phyloP scores from a whole-genome alignment of 148 eudicot species.

The Spergularia bocconei region DNA sequence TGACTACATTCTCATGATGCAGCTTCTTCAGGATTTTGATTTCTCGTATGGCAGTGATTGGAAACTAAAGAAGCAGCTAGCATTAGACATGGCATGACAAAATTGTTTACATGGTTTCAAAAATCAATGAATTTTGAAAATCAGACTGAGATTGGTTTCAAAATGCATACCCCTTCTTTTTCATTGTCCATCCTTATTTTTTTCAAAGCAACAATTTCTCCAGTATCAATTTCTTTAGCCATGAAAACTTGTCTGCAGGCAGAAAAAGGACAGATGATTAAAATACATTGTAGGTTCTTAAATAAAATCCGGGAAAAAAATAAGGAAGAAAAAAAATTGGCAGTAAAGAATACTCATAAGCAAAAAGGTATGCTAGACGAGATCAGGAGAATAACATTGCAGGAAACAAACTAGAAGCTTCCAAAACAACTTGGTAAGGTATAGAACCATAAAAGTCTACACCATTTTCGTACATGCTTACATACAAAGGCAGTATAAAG shows the following conservation, averaged over 20 bases:
- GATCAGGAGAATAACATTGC: too few species aligned
- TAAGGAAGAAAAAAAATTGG: neutral
- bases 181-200: slow-evolving; percentile 91
- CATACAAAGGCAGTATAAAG: too few species aligned
- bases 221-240: slow-evolving; percentile 77
- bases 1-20: slow-evolving; percentile 51
- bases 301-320: neutral
- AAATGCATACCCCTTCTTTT: slow-evolving; percentile 70
- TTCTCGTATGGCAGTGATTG: slow-evolving; percentile 56
- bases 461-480: too few species aligned
- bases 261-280: neutral
- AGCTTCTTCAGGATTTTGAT: slow-evolving; percentile 53
- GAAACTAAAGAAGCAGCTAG: slow-evolving; percentile 36
- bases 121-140: slow-evolving; percentile 3
- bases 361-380: too few species aligned
- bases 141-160: neutral
- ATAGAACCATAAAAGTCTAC: too few species aligned
- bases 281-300: neutral
- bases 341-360: too few species aligned
- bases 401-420: too few species aligned
- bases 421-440: too few species aligned
- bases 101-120: neutral
- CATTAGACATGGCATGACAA: neutral
- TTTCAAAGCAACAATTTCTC: slow-evolving; percentile 77
- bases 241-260: slow-evolving; percentile 73